Conservation (phyloP, 305 asterid species). For the Solanum aculeatissimum region DNA sequence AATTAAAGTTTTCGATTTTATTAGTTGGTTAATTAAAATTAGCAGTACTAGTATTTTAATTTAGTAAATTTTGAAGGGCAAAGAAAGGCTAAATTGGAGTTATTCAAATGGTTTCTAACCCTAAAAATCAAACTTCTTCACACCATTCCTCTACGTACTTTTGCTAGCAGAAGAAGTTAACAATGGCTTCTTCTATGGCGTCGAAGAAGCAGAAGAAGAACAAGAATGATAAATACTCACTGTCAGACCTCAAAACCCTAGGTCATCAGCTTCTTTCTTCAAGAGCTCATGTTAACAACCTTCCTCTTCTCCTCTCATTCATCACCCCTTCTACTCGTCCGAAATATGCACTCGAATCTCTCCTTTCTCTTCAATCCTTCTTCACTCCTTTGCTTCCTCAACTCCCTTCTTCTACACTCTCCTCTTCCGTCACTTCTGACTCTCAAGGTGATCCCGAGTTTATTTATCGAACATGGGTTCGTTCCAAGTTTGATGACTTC, state of each 20-base stretch:
- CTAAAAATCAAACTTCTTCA: too few species aligned
- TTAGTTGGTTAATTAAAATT: too few species aligned
- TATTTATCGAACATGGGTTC: slow-evolving; percentile 62
- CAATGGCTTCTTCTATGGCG: background rate
- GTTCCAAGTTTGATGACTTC: slow-evolving; percentile 73
- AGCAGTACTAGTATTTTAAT: too few species aligned
- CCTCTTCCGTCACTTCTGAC: background rate
- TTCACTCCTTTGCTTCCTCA: slow-evolving; percentile 58
- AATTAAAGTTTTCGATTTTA: too few species aligned
- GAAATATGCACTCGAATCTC: slow-evolving; percentile 46
- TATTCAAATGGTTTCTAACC: too few species aligned
- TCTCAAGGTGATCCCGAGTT: slow-evolving; percentile 37
- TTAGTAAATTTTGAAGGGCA: too few species aligned
- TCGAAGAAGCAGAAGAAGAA: background rate
- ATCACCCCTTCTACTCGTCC: slow-evolving; percentile 41
- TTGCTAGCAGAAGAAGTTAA: background rate
- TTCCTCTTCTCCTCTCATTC: slow-evolving; percentile 48
- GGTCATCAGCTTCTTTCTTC: slow-evolving; percentile 66
- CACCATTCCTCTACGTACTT: too few species aligned
- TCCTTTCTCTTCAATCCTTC: slow-evolving; percentile 75
- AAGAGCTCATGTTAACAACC: slow-evolving; percentile 61
- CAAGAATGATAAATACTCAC: background rate
- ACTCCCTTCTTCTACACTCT: slow-evolving; percentile 33
- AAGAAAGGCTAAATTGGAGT: too few species aligned
- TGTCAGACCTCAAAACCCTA: slow-evolving; percentile 37